phyloP scores from a whole-genome alignment of 805 yeast species.

The Maudiozyma bulderi region DNA sequence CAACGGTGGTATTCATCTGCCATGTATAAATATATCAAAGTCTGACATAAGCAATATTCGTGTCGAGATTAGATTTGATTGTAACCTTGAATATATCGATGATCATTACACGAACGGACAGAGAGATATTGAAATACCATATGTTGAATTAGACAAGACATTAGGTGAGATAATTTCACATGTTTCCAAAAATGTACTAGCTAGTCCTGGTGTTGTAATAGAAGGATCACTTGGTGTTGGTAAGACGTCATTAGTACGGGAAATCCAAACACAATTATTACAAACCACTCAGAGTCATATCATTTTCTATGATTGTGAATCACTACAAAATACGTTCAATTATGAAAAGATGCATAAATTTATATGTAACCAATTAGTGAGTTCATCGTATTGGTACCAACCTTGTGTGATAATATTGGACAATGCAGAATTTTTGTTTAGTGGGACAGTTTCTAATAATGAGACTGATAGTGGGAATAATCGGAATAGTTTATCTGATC shows the following conservation, averaged over 20 bases:
- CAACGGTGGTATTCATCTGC: not conserved
- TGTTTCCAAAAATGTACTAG: conserved; percentile 13
- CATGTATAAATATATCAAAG: not conserved
- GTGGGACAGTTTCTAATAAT: conserved; percentile 36
- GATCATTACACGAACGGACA: not conserved
- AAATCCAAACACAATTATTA: conserved; percentile 27
- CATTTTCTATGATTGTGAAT: conserved; percentile 47
- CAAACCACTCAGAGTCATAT: conserved; percentile 29
- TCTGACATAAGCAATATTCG: not conserved
- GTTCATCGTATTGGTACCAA: conserved; percentile 58
- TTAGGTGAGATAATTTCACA: conserved; percentile 5
- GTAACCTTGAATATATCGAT: not conserved
- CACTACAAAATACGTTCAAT: conserved; percentile 18
- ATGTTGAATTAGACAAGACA: not conserved
- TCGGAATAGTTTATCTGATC: conserved; percentile 38
- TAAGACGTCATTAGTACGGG: conserved; percentile 47
- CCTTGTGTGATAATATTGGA: conserved; percentile 73
- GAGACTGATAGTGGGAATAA: conserved; percentile 31
- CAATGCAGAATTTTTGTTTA: conserved; percentile 60
- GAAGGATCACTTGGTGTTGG: conserved; percentile 80
- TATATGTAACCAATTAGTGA: conserved; percentile 32
- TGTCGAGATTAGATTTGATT: not conserved
- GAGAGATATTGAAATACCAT: not conserved
- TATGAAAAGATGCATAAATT: conserved; percentile 33
- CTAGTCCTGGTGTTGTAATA: conserved; percentile 43